Evolutionary conservation across 495 filamentous ascomycete species (phyloP).

Genomic region (Lineolata rhizophorae): DNA sequence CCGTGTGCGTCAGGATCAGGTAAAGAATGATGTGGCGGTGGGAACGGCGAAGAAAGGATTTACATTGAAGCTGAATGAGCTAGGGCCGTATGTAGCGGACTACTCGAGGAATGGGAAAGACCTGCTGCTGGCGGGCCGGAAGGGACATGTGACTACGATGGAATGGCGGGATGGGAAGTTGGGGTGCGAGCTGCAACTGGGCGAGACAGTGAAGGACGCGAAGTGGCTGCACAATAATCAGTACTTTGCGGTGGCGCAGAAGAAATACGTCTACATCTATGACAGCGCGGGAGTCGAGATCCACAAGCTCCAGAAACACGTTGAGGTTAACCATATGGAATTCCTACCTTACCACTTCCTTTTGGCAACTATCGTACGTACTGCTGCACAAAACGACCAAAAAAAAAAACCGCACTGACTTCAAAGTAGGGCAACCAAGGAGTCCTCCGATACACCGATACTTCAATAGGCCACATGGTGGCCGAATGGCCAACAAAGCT

Average conservation of each 20-base stretch:
- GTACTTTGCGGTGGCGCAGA: slow-evolving; percentile 91
- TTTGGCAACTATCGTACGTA: slow-evolving; percentile 56
- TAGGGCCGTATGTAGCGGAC: slow-evolving; percentile 72
- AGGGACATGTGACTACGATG: slow-evolving; percentile 90
- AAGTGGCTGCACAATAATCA: slow-evolving; percentile 93
- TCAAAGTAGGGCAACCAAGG: slow-evolving; percentile 47
- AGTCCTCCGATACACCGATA: slow-evolving; percentile 83
- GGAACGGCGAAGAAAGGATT: slow-evolving; percentile 83
- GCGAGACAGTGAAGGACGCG: slow-evolving; percentile 73
- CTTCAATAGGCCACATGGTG: slow-evolving; percentile 71
- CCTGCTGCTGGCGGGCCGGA: slow-evolving; percentile 65
- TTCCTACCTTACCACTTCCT: slow-evolving; percentile 95
- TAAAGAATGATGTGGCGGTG: slow-evolving; percentile 46
- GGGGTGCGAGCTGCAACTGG: slow-evolving; percentile 73
- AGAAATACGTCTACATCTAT: slow-evolving; percentile 93
- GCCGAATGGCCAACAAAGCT: slow-evolving; percentile 62
- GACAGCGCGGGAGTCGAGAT: slow-evolving; percentile 73
- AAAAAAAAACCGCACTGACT: slow-evolving; percentile 9
- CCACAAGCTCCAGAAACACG: slow-evolving; percentile 70
- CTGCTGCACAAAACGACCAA: slow-evolving; percentile 2
- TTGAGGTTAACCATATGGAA: slow-evolving; percentile 87
- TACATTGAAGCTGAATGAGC: slow-evolving; percentile 57
- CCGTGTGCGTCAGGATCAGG: slow-evolving; percentile 76
- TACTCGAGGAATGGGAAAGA: slow-evolving; percentile 78
- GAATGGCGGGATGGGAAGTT: slow-evolving; percentile 88